These are phyloP conservation scores for Glutinoglossum americanum DNA, from an alignment of 495 filamentous ascomycete species.

Conservation along the genomic window DNA sequence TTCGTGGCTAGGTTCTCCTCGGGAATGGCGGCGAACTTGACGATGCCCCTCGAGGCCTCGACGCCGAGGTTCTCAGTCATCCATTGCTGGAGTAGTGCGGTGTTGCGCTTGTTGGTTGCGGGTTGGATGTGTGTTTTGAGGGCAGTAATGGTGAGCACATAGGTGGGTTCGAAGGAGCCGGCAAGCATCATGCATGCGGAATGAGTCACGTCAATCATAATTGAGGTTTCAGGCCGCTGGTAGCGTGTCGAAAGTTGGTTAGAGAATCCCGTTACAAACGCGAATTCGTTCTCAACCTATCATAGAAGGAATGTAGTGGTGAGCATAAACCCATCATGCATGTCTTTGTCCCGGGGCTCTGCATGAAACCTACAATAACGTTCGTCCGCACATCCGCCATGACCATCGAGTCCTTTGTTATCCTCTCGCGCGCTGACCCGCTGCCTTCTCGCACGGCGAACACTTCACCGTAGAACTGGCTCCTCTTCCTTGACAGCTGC, in stretches of 20 bases:
- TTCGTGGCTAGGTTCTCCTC: slow-evolving; percentile 54
- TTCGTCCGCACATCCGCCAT: slow-evolving; percentile 73
- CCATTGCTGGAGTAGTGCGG: slow-evolving; percentile 46
- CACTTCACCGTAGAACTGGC: slow-evolving; percentile 36
- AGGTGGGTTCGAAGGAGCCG: slow-evolving; percentile 55
- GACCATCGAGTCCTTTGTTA: slow-evolving; percentile 45
- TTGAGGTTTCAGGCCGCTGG: slow-evolving; percentile 43
- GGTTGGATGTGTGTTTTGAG: slow-evolving; percentile 46
- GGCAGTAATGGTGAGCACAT: slow-evolving; percentile 55
- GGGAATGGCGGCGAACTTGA: slow-evolving; percentile 44
- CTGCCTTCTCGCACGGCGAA: slow-evolving; percentile 31
- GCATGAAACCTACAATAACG: slow-evolving; percentile 36
- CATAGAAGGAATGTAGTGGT: neutral
- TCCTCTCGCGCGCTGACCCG: slow-evolving; percentile 31
- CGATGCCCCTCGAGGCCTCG: slow-evolving; percentile 33
- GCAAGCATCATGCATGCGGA: slow-evolving; percentile 57
- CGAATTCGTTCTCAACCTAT: slow-evolving; percentile 44
- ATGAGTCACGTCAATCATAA: slow-evolving; percentile 51
- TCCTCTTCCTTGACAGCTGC: slow-evolving; percentile 18
- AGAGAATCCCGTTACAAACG: slow-evolving; percentile 46
- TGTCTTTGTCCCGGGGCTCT: neutral
- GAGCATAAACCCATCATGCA: neutral
- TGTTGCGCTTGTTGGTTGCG: slow-evolving; percentile 64
- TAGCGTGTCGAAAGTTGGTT: slow-evolving; percentile 51
- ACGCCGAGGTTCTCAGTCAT: slow-evolving; percentile 49